Percentiles rank a stretch among this genome's conserved stretches.
These are phyloP conservation scores for Russula compacta DNA, from an alignment of 768 basidiomycete species.

Conservation along the genomic window DNA sequence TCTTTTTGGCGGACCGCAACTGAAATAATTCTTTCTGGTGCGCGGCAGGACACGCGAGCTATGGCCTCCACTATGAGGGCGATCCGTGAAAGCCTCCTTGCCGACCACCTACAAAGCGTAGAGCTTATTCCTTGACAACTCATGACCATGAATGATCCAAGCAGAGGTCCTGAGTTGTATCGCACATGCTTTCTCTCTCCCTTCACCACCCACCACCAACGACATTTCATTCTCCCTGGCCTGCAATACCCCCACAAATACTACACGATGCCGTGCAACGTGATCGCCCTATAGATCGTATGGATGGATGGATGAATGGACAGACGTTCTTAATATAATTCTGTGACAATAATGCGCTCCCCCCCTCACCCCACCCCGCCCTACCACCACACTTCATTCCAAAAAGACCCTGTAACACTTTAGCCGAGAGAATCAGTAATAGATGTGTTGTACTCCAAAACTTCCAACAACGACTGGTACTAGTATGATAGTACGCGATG, in stretches of 20 bases:
- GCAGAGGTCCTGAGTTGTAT: no score
- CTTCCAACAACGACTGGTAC: no score
- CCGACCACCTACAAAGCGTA: background rate
- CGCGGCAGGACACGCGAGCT: conserved; percentile 5
- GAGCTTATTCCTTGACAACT: background rate
- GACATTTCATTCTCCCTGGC: no score
- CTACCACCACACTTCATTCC: background rate
- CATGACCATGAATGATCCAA: no score
- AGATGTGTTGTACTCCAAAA: background rate
- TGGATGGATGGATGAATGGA: background rate
- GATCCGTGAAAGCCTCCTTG: conserved; percentile 1
- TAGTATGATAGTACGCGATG: no score
- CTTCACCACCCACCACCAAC: background rate
- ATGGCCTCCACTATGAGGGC: background rate
- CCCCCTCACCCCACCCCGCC: no score
- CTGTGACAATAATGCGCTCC: background rate
- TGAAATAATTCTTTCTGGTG: background rate
- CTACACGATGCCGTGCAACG: background rate
- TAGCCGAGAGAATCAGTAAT: background rate
- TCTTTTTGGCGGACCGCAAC: background rate
- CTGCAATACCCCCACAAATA: background rate
- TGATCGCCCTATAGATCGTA: background rate
- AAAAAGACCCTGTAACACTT: background rate
- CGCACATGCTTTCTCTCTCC: background rate
- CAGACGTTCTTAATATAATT: background rate